phyloP scores from a whole-genome alignment of 495 filamentous ascomycete species.

The Annulohypoxylon moriforme region DNA sequence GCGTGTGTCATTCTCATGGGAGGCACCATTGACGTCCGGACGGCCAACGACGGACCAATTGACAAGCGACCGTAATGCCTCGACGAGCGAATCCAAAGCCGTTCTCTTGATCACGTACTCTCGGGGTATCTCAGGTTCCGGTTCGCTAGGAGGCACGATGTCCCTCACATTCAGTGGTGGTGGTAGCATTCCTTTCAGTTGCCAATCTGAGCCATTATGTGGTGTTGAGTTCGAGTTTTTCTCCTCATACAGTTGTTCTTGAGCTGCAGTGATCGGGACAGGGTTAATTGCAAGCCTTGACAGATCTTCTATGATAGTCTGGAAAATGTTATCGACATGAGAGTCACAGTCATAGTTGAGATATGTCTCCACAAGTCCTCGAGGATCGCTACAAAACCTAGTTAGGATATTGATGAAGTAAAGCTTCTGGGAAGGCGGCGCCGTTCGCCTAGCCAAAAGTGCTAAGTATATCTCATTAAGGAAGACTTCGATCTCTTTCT shows the following conservation, averaged over 20 bases:
- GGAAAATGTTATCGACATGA: constrained; percentile 96
- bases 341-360: constrained; percentile 98
- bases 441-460: constrained; percentile 87
- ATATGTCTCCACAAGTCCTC: constrained; percentile 93
- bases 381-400: constrained; percentile 83
- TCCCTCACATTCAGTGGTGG: constrained; percentile 84
- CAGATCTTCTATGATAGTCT: constrained; percentile 92
- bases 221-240: constrained; percentile 74
- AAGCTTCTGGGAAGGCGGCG: constrained; percentile 89
- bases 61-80: constrained; percentile 87
- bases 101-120: constrained; percentile 91
- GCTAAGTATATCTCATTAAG: constrained; percentile 97
- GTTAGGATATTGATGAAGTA: constrained; percentile 90
- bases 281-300: constrained; percentile 83
- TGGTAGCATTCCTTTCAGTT: constrained; percentile 82
- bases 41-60: constrained; percentile 81
- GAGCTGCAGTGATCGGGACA: constrained; percentile 74
- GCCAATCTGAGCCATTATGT: constrained; percentile 75
- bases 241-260: constrained; percentile 89
- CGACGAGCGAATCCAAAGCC: constrained; percentile 87
- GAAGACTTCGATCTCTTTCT: constrained; percentile 98
- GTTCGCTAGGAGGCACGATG: constrained; percentile 68
- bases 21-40: constrained; percentile 64
- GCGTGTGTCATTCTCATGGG: constrained; percentile 65
- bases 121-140: constrained; percentile 75